phyloP scores from a whole-genome alignment of 2,329 filamentous ascomycete genomes.

The Tolypocladium nubicola region DNA sequence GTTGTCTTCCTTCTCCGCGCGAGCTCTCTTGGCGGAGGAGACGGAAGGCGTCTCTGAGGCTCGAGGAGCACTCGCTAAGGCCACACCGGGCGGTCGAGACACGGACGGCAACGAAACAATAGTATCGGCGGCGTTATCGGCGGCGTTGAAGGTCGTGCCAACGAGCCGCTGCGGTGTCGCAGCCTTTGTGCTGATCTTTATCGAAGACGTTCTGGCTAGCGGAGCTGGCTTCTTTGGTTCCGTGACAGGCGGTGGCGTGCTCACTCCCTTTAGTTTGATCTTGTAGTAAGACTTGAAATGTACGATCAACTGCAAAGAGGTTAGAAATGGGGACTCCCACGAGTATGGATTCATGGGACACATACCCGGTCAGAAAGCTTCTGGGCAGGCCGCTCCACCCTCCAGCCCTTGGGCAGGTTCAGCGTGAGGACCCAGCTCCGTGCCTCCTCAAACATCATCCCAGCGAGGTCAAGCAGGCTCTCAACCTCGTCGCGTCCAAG shows the following conservation, averaged over 20 bases:
- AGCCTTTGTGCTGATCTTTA: constrained; percentile 27
- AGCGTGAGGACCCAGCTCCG: constrained; percentile 29
- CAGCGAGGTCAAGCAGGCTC: constrained; percentile 31
- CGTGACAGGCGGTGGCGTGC: constrained; percentile 9
- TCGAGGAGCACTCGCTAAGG: constrained; percentile 9
- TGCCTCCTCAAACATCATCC: constrained; percentile 36
- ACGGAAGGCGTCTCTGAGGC: constrained; percentile 9
- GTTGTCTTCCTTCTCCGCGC: constrained; percentile 24
- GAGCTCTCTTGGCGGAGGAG: constrained; percentile 22
- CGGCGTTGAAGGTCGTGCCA: background rate
- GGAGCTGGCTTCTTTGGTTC: constrained; percentile 18
- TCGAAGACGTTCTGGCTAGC: constrained; percentile 22
- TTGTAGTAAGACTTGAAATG: constrained; percentile 28
- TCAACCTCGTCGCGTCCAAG: constrained; percentile 31
- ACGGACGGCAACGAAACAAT: constrained; percentile 3
- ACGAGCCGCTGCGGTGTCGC: constrained; percentile 10
- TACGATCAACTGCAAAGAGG: constrained; percentile 19
- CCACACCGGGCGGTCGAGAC: constrained; percentile 4
- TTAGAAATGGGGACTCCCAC: constrained; percentile 8
- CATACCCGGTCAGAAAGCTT: constrained; percentile 26
- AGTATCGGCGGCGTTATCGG: background rate
- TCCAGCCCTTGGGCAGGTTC: constrained; percentile 30
- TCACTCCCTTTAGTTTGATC: constrained; percentile 20
- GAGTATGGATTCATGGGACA: background rate
- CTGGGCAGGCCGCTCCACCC: constrained; percentile 21